Percentiles rank a stretch among this genome's conserved stretches.
Evolutionary conservation across 2,329 filamentous ascomycete genomes (phyloP).

Genomic region (Fusarium stilboides): DNA sequence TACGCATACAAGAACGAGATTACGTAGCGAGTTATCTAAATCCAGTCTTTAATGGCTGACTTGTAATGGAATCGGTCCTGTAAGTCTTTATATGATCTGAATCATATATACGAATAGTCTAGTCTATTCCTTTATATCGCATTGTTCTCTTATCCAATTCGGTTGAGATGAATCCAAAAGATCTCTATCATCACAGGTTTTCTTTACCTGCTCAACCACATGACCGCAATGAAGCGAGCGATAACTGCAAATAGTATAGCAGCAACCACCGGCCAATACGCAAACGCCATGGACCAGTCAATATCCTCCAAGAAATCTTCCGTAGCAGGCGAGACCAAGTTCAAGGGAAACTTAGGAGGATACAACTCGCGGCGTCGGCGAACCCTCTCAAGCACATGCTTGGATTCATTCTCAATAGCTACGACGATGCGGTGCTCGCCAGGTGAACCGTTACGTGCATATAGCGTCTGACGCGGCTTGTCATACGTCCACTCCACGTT

Average conservation of each 20-base stretch:
- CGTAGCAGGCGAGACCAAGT: slow-evolving; percentile 25
- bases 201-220: neutral
- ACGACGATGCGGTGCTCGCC: slow-evolving; percentile 44
- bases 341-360: slow-evolving; percentile 30
- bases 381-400: slow-evolving; percentile 43
- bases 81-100: neutral
- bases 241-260: slow-evolving; percentile 24
- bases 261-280: slow-evolving; percentile 1
- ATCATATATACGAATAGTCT: neutral
- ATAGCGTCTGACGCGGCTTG: slow-evolving; percentile 51
- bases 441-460: slow-evolving; percentile 42
- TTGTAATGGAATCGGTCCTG: too few species aligned
- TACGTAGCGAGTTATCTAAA: too few species aligned
- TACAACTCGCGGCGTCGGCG: slow-evolving; percentile 27
- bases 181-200: neutral
- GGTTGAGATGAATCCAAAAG: neutral
- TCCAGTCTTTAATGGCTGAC: too few species aligned
- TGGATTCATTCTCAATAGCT: slow-evolving; percentile 43
- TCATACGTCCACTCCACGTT: slow-evolving; percentile 54
- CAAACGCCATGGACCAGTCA: slow-evolving; percentile 32
- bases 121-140: neutral
- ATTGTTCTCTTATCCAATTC: neutral
- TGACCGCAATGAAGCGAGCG: neutral
- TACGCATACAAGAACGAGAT: too few species aligned
- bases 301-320: slow-evolving; percentile 44